phyloP scores from a whole-genome alignment of 345 rosid species.

The Microcos paniculata region DNA sequence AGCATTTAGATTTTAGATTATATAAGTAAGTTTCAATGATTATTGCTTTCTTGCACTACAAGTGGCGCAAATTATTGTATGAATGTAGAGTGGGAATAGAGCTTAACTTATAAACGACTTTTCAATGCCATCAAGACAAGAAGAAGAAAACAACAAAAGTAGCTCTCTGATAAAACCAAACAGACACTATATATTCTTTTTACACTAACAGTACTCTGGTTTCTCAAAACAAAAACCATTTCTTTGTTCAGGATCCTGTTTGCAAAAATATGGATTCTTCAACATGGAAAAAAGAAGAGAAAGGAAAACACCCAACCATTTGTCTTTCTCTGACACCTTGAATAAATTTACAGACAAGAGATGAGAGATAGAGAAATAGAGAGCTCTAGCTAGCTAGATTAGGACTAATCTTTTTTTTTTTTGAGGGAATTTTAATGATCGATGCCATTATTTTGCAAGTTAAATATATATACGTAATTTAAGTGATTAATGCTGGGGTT shows the following conservation, averaged over 20 bases:
- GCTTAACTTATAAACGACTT: background rate
- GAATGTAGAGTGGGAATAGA: background rate
- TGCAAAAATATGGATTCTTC: slow-evolving; percentile 17
- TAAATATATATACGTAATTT: slow-evolving; percentile 13
- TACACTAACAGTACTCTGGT: slow-evolving; percentile 23
- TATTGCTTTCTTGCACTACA: background rate
- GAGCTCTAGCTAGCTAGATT: background rate
- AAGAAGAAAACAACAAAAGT: slow-evolving; percentile 16
- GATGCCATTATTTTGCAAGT: slow-evolving; percentile 7
- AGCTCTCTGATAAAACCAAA: slow-evolving; percentile 15
- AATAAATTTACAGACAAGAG: slow-evolving; percentile 16
- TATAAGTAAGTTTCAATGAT: background rate
- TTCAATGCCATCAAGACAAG: background rate
- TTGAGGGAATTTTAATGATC: slow-evolving; percentile 7
- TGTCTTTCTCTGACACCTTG: background rate
- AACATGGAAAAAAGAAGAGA: too few relatives aligned
- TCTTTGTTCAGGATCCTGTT: background rate
- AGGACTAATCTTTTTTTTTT: background rate
- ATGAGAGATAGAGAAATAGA: slow-evolving; percentile 6
- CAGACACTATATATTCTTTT: slow-evolving; percentile 1
- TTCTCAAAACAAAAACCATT: slow-evolving; percentile 9
- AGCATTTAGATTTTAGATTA: background rate
- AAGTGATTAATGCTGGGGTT: slow-evolving; percentile 46
- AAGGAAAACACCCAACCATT: slow-evolving; percentile 22
- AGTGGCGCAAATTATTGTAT: background rate